A percentile compares a stretch with the other conserved stretches of the same genome.
phyloP scores from a whole-genome alignment of 1,284 basidiomycete species.

The Ganoderma lucidum region DNA sequence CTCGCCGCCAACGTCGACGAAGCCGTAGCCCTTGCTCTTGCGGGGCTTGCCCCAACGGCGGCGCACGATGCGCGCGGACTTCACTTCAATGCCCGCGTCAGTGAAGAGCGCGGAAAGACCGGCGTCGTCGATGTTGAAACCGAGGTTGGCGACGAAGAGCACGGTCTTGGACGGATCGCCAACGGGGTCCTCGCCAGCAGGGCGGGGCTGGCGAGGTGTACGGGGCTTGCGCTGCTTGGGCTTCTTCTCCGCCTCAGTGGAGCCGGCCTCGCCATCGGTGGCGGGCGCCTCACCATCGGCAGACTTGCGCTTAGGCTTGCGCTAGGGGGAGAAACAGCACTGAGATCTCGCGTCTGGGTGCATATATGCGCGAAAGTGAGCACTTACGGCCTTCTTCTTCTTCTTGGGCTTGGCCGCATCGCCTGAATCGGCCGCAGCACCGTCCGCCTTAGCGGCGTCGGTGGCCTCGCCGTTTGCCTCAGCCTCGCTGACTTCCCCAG shows the following conservation, averaged over 20 bases:
- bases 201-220: constrained; percentile 63
- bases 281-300: constrained; percentile 56
- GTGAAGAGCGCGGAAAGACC: constrained; percentile 82
- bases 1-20: constrained; percentile 89
- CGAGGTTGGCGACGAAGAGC: constrained; percentile 95
- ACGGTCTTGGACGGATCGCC: constrained; percentile 87
- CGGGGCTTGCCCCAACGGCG: constrained; percentile 82
- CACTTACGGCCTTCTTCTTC: constrained; percentile 66
- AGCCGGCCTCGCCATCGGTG: constrained; percentile 30
- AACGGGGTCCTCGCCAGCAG: constrained; percentile 76
- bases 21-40: constrained; percentile 93
- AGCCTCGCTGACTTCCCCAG: constrained; percentile 86
- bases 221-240: constrained; percentile 69
- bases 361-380: constrained; percentile 20
- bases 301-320: constrained; percentile 62
- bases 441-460: constrained; percentile 57
- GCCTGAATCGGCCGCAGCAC: constrained; percentile 52
- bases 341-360: constrained; percentile 29
- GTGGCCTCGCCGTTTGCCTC: constrained; percentile 79
- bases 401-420: constrained; percentile 80
- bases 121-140: constrained; percentile 88
- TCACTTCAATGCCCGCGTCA: constrained; percentile 81
- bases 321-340: constrained; percentile 15
- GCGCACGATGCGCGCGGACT: constrained; percentile 87
- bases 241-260: constrained; percentile 50